Base-by-base conservation (phyloP, 2,329 filamentous ascomycete genomes). In the Ophiosphaerella korrae region DNA sequence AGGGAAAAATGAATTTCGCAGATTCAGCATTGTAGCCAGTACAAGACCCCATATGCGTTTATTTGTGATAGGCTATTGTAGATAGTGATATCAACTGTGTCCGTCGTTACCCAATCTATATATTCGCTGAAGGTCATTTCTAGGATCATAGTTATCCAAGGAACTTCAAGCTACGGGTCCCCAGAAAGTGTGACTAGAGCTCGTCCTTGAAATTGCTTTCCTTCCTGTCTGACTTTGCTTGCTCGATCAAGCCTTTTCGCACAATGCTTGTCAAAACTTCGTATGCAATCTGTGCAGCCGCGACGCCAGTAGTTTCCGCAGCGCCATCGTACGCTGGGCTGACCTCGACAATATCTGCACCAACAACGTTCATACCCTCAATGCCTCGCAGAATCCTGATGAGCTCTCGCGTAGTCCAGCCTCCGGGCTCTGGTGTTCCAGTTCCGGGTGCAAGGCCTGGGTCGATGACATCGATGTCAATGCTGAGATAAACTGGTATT, bases 321-420 rank as follows among this genome's bases (percentile, higher is more conserved):
- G 78, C 78, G 9, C 88, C 87, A 78, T 96, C 90, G 69, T 95
- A 96, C 11, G 88, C 88, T 0, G 92, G 92, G 37, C 88, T 85
- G 7, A 95, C 90, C 79, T 96, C 92, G 5, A 97, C 92, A 42
- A 96, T 84, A 74, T 96, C 92, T 0, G 91, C 92, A 1, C 91
- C 92, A 3, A 96, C 89, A 3, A 96, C 77, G 68, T 96, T 96
- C 70, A 96, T 72, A 0, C 80, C 83, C 76, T 96, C 92, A 36
- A 96, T 83, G 0, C 90, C 91, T 29, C 91, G 80, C 69, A 96
- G 74, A 50, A 96, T 90, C 11, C 88, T 80, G 57, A 96, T 93
- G 62, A 96, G 79, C 78, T 96, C 92, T 44, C 92, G 80, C 16
- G 89, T 95, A 5, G 90, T 94, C 92, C 92, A 96, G 33, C 92